Conservation (phyloP, 345 rosid species). For the Zanthoxylum bungeanum region DNA sequence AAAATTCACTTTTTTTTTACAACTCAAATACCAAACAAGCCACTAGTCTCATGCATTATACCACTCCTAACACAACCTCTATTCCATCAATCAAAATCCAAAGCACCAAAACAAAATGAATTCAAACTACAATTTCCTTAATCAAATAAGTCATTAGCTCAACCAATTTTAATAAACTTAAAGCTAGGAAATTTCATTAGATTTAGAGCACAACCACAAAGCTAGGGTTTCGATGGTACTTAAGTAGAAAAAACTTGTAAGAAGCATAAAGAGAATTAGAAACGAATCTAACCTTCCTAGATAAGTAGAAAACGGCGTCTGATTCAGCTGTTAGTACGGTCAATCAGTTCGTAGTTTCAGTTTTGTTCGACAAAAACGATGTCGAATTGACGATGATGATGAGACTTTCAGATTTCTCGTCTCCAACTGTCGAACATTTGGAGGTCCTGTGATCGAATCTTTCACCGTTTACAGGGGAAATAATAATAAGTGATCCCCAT, state of each 20-base stretch:
- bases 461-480: constrained; percentile 14
- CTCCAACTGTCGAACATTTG: constrained; percentile 8
- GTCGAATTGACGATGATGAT: constrained; percentile 9
- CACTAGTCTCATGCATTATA: not conserved
- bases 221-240: constrained; percentile 14
- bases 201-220: constrained; percentile 12
- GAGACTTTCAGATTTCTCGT: constrained; percentile 11
- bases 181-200: not conserved
- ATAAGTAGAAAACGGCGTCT: not conserved
- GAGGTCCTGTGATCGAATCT: constrained; percentile 21
- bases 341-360: not conserved
- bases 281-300: constrained; percentile 20
- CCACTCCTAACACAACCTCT: constrained; percentile 2
- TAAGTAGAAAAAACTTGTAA: not conserved
- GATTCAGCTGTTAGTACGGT: not conserved
- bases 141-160: not conserved
- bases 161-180: not conserved
- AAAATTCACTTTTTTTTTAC: not conserved
- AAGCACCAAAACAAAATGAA: not conserved
- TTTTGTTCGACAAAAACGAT: constrained; percentile 9
- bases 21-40: not conserved
- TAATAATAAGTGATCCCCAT: not conserved
- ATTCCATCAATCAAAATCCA: constrained; percentile 5
- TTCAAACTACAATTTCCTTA: not conserved
- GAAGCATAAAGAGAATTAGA: not conserved